Base-by-base conservation (phyloP, 1,284 basidiomycete species). In the Salmacisia buchloeana region DNA sequence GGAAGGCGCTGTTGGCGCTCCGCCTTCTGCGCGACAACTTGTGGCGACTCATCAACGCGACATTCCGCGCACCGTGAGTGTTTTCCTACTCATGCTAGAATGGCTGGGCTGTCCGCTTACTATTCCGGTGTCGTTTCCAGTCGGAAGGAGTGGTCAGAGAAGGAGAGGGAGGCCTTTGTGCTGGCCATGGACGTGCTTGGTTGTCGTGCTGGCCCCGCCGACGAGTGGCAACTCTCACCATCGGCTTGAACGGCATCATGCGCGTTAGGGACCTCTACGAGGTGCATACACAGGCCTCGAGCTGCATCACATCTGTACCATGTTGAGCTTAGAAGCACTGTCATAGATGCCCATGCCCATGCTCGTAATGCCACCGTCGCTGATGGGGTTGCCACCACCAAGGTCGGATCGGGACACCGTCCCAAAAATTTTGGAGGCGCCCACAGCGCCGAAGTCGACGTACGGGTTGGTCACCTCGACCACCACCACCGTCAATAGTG, bases 11-110 rank as follows among this genome's bases (percentile, higher is more conserved):
- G 62, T 79, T 94, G 46, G 92, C 92, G 0, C 82, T 97, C 71
- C 94, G 93, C 78, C 77, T 86, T 60, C 82, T 98, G 39, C 87
- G 93, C 13, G 83, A 83, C 21, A 87, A 89, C 58, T 82, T 96
- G 59, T 81, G 82, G 7, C 80, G 80, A 3, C 83, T 89, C 52
- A 83, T 97, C 68, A 84, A 87, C 3, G 83, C 85, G 15, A 76
- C 80, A 25, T 79, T 66, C 59, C 62, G 70, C 36, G 3, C 62
- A 45, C 41, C 64, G 64, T 13, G 63, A 61, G n/a, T 63, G 35
- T 36, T 65, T 65, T 18, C 63, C 61, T 33, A 65, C 62, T 59
- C 61, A 33, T 15, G 18, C 5, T 7, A 46, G 2, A 64, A 56
- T n/a, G 27, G 2, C 1, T 6, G 31, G n/a, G 34, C 35, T 5